Conservation (phyloP, 176 grass and related monocot species). For the Zoysia pacifica region DNA sequence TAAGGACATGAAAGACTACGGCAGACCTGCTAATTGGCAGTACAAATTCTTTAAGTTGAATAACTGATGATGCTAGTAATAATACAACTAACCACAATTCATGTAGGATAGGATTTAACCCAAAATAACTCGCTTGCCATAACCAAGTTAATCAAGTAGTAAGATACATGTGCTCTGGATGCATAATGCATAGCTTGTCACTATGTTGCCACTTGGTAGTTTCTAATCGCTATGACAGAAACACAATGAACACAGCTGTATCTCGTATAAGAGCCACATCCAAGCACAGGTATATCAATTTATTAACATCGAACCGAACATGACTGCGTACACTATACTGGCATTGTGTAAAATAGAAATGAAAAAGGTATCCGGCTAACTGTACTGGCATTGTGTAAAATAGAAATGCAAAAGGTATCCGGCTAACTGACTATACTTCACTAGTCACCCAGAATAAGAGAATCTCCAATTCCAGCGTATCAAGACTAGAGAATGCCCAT, state of each 20-base stretch:
- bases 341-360: background rate
- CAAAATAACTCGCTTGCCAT: background rate
- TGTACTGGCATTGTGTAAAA: background rate
- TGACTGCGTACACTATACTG: background rate
- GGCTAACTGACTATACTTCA: background rate
- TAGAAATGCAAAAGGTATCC: background rate
- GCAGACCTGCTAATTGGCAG: conserved; percentile 12
- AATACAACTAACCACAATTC: background rate
- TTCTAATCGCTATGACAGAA: background rate
- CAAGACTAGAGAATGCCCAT: background rate
- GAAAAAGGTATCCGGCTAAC: background rate
- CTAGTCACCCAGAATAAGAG: background rate
- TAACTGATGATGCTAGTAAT: background rate
- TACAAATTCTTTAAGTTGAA: conserved; percentile 17
- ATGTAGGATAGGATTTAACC: background rate
- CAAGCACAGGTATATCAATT: background rate
- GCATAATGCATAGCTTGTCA: background rate
- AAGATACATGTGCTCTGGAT: background rate
- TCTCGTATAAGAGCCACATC: background rate
- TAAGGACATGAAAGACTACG: conserved; percentile 19
- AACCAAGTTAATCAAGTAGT: background rate
- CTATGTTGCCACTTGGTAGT: background rate
- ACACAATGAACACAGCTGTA: background rate
- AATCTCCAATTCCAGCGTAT: background rate
- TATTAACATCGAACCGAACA: background rate